Evolutionary conservation across 78 protist species (phyloP), one percentile per base, ranked within the genome.

Genomic region (Dictyostelium capitatum): DNA sequence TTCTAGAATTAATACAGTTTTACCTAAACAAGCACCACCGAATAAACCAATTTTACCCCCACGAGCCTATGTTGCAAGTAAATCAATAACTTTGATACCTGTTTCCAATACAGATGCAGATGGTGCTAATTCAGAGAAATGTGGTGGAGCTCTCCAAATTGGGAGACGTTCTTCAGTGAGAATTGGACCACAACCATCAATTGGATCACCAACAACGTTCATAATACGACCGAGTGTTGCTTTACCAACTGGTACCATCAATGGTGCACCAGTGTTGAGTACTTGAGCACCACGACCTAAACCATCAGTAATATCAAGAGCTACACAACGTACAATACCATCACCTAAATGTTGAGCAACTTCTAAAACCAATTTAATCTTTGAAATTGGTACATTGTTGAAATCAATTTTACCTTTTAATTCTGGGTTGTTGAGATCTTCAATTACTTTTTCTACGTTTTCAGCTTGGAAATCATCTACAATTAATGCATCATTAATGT

Each of bases 1-100:
- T n/a, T n/a, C n/a, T n/a, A n/a, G n/a, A n/a, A n/a, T n/a, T n/a
- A n/a, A n/a, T n/a, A n/a, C n/a, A n/a, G 43, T 37, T 17, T 62
- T 62, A 94, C 99, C 99, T 97, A 99, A 99, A 95, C 99, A 99
- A 82, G 99, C 99, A 87, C 99, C 99, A 69, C 99, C 99, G 95
- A 99, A 99, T 46, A 99, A 98, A 62, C 99, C 99, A 74, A 99
- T 98, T 98, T 99, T 99, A 51, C 99, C 99, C 47, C 99, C 99
- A 91, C 95, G 96, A 51, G 98, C 97, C 97, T 98, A 99, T 47
- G 99, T 99, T 82, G 98, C 98, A 9, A 99, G 95, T 41, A 98
- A 90, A 81, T 99, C 99, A 81, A 99, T 97, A 79, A 98, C 99
- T 98, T 99, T 99, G 97, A 99, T 98, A 80, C 99, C 99, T n/a